Conservation (phyloP, 768 basidiomycete genomes). For the Panellus pusillus region DNA sequence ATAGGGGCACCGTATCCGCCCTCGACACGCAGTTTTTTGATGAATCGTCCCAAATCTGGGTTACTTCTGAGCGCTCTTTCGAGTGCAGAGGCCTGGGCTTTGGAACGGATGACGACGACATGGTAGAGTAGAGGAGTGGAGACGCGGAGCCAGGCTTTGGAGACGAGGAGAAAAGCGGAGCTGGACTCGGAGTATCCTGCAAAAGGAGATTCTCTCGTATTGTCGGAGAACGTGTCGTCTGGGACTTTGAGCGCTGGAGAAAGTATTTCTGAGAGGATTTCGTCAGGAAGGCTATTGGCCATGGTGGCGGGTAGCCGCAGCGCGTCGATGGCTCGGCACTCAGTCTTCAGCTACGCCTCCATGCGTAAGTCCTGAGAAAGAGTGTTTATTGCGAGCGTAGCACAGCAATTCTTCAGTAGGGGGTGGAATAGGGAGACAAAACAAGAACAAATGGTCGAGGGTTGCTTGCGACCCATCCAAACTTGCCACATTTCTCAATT, state of each 20-base stretch:
- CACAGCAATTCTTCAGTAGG: too few species aligned
- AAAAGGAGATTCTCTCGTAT: too few species aligned
- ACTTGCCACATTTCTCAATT: too few species aligned
- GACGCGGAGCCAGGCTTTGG: conserved; percentile 1
- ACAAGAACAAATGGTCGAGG: too few species aligned
- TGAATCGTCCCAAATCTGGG: background rate
- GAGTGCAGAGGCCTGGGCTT: background rate
- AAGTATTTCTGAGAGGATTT: conserved; percentile 16
- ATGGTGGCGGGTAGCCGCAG: background rate
- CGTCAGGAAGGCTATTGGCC: conserved; percentile 12
- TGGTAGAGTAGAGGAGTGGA: conserved; percentile 4
- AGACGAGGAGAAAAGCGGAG: background rate
- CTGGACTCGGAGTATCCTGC: background rate
- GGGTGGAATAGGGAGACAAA: too few species aligned
- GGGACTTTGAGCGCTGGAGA: conserved; percentile 13
- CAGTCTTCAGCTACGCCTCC: too few species aligned
- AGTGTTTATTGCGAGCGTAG: too few species aligned
- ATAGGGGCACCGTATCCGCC: background rate
- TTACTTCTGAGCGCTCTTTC: background rate
- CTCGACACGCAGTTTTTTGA: conserved; percentile 1
- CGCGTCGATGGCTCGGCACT: background rate
- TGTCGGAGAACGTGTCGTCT: conserved; percentile 5
- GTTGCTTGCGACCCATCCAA: too few species aligned
- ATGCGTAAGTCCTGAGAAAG: too few species aligned
- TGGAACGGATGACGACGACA: background rate